Conservation (phyloP, 139 green algal species). For the Ettlia oleoabundans region DNA sequence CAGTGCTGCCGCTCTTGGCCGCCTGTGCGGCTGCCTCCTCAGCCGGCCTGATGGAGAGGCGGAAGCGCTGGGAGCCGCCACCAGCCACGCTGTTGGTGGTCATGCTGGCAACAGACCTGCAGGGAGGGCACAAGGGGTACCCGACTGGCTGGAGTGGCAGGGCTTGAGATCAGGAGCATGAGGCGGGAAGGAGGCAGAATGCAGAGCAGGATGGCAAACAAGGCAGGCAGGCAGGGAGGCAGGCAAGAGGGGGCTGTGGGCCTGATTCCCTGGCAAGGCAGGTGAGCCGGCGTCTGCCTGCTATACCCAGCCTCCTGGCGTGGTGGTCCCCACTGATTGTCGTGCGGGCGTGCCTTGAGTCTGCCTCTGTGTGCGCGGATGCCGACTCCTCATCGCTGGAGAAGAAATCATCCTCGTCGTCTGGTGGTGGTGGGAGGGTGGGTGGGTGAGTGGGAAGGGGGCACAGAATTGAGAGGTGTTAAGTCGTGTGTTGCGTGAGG, state of each 20-base stretch:
- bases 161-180: not conserved
- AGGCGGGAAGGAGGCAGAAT: not conserved
- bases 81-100: not conserved
- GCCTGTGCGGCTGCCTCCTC: not conserved
- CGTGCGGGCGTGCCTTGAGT: not conserved
- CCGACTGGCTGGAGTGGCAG: not conserved
- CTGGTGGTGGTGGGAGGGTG: not conserved
- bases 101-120: constrained; percentile 29
- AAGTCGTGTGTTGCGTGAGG: too few relatives aligned
- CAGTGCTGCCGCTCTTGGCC: not conserved
- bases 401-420: constrained; percentile 55
- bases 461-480: too few relatives aligned
- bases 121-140: not conserved
- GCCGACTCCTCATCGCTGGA: constrained; percentile 47
- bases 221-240: not conserved
- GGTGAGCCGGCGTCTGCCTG: not conserved
- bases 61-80: constrained; percentile 29
- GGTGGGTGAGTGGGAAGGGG: not conserved
- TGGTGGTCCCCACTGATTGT: too few relatives aligned
- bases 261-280: not conserved
- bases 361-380: not conserved
- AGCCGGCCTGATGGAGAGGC: constrained; percentile 21
- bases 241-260: not conserved
- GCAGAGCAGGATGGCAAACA: not conserved
- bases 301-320: too few relatives aligned